Evolutionary conservation across 2,329 filamentous ascomycete genomes (phyloP), one percentile per base, ranked within the genome.

Genomic region (Botrytis tulipae): DNA sequence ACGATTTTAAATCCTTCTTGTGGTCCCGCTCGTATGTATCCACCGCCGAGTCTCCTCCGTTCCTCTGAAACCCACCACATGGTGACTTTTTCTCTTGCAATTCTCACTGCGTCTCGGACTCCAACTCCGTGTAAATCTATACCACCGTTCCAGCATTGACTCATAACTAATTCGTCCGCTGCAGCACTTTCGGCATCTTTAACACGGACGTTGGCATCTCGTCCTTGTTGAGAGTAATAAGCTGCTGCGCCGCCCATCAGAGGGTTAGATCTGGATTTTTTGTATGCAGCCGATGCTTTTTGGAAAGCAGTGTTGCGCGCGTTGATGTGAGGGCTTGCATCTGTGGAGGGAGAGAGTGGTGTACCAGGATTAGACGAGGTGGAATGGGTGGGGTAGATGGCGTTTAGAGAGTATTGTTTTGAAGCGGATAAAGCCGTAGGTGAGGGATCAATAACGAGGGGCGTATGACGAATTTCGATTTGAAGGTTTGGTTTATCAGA

Each of bases 61-160:
- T 84, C 84, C 63, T 86, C 85, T 79, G 95, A 92, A 1, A 89
- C 84, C 95, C 94, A 98, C 95, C 95, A 98, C 16, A 80, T 81
- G 76, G 87, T 85, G 0, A 92, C 91, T 54, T 86, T 87, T 65
- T 90, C 86, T 44, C 88, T 87, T 1, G 93, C 90, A 76, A 98
- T 97, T 4, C 93, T 86, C 44, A 94, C 90, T 1, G 92, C 95
- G 81, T 97, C 93, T 67, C 90, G 85, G 1, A 98, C 94, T 62
- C 87, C 90, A 8, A 97, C 89, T 9, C 94, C 93, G 81, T 98
- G 95, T 40, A 98, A 84, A 81, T 98, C 95, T 12, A 97, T 85
- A 32, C 86, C 84, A 1, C 82, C 85, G 1, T 81, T 74, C 0
- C 86, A 86, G 69, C 93, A 95, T 79, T 94, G 91, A 16, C 83